Percentiles rank a stretch among this genome's conserved stretches.
Conservation (phyloP, 768 basidiomycete genomes). For the Pisolithus sp. region DNA sequence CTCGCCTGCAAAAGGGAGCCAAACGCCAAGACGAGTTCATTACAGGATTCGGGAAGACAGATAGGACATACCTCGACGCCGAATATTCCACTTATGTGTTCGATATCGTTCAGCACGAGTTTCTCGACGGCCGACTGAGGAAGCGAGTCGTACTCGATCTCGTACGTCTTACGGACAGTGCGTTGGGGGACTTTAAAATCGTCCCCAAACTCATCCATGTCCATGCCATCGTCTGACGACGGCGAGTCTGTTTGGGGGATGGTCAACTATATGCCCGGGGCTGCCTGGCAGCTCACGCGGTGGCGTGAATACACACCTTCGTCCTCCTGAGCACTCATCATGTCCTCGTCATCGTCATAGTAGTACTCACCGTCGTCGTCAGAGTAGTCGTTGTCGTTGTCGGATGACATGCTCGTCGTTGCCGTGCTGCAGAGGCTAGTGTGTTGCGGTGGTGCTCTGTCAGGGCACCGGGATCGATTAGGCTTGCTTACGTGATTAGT, state of each 20-base stretch:
- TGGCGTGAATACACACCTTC: conserved; percentile 24
- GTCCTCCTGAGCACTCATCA: conserved; percentile 55
- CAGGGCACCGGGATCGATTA: conserved; percentile 20
- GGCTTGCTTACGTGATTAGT: conserved; percentile 21
- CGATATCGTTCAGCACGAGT: conserved; percentile 71
- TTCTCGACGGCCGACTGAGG: conserved; percentile 67
- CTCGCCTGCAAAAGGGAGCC: conserved; percentile 46
- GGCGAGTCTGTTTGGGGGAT: conserved; percentile 30
- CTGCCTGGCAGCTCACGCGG: conserved; percentile 13
- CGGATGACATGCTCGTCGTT: conserved; percentile 45
- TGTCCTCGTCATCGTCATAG: conserved; percentile 68
- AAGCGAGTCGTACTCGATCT: conserved; percentile 79
- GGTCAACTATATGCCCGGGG: conserved; percentile 11
- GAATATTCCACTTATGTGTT: conserved; percentile 83
- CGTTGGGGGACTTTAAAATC: conserved; percentile 56
- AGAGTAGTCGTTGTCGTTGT: conserved; percentile 67
- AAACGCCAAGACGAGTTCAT: not conserved
- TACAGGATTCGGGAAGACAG: not conserved
- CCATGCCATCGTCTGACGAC: conserved; percentile 56
- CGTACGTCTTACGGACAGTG: conserved; percentile 64
- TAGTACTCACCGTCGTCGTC: conserved; percentile 63
- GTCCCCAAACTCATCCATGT: conserved; percentile 58
- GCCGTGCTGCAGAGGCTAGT: conserved; percentile 6
- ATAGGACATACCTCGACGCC: conserved; percentile 73
- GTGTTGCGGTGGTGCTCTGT: not conserved